These are phyloP conservation scores for Sarocladiaceae sp. DNA, from an alignment of 2,329 filamentous ascomycete genomes.

Conservation along the genomic window DNA sequence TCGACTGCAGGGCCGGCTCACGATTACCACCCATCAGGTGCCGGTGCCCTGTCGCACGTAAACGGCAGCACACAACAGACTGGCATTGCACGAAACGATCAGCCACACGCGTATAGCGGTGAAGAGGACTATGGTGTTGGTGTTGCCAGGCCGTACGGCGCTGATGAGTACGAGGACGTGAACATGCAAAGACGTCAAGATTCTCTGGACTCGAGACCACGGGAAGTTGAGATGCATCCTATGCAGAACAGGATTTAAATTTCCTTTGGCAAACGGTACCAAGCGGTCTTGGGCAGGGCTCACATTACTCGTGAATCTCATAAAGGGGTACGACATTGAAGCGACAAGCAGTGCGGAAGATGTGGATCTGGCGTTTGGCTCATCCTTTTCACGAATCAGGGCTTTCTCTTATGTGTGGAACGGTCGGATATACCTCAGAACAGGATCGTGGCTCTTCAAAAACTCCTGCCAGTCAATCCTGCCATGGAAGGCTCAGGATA, in stretches of 20 bases:
- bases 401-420: background rate
- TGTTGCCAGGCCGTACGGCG: constrained; percentile 2
- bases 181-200: background rate
- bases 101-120: background rate
- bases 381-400: background rate
- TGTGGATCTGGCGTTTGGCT: background rate
- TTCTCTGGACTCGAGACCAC: background rate
- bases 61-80: background rate
- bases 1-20: constrained; percentile 3
- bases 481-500: no score
- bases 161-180: background rate
- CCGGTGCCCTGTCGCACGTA: background rate
- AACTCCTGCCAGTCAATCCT: no score
- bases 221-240: constrained; percentile 8
- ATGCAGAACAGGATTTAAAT: constrained; percentile 3
- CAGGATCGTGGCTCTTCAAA: no score
- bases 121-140: constrained; percentile 4
- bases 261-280: background rate
- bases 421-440: background rate
- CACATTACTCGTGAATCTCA: no score
- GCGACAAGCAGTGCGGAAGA: background rate
- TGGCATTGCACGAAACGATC: background rate
- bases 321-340: no score
- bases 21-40: background rate
- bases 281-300: background rate